A percentile compares a stretch with the other conserved stretches of the same genome.
phyloP scores from a whole-genome alignment of 345 rosid species.

The Gossypium bickii region DNA sequence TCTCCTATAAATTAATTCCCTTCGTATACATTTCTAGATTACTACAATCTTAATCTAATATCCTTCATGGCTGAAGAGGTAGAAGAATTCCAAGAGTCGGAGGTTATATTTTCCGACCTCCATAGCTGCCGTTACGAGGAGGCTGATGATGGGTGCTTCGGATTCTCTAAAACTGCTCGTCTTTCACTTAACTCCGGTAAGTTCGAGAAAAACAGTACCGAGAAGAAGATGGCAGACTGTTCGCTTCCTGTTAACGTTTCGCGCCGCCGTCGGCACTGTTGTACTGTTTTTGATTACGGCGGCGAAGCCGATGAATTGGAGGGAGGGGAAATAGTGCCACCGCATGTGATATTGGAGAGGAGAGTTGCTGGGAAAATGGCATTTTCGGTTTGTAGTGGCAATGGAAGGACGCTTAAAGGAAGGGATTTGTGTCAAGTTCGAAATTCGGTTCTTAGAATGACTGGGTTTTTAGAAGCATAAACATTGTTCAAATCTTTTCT shows the following conservation, averaged over 20 bases:
- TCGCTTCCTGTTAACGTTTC: conserved; percentile 38
- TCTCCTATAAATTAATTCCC: conserved; percentile 6
- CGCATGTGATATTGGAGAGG: conserved; percentile 42
- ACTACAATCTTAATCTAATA: neutral
- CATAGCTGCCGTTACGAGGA: neutral
- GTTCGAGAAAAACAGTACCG: conserved; percentile 16
- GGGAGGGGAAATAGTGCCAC: conserved; percentile 33
- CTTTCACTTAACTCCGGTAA: conserved; percentile 4
- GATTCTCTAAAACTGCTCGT: neutral
- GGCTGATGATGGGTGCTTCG: conserved; percentile 20
- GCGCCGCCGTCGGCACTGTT: neutral
- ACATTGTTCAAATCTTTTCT: neutral
- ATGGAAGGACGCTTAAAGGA: conserved; percentile 81
- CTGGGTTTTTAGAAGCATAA: conserved; percentile 80
- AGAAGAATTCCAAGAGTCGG: conserved; percentile 47
- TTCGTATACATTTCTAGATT: neutral
- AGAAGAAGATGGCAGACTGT: conserved; percentile 2
- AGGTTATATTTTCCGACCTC: conserved; percentile 35
- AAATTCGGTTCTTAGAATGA: conserved; percentile 69
- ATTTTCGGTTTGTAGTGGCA: conserved; percentile 64
- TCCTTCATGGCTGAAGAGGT: conserved; percentile 24
- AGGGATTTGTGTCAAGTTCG: conserved; percentile 71
- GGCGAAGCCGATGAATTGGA: conserved; percentile 12
- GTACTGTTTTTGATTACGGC: conserved; percentile 13
- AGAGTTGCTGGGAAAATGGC: conserved; percentile 59